Evolutionary conservation across 208 protist species (phyloP), one percentile per base, ranked within the genome.

Genomic region (Crithidia sp.): DNA sequence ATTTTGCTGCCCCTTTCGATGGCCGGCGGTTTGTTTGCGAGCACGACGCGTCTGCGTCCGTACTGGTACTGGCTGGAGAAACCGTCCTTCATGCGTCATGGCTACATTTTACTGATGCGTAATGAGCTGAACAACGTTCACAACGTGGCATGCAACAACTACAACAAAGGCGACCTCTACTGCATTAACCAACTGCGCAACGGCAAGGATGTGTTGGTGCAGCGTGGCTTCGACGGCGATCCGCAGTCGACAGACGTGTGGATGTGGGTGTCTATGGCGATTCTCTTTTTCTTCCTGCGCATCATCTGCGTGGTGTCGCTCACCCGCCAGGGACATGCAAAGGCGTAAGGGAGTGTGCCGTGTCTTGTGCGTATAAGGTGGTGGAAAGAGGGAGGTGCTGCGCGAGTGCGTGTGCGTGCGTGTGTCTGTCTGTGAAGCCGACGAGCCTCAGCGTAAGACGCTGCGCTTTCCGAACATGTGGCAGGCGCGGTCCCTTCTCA

Each of bases 21-120:
- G 44, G 88, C 76, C 5, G 86, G 86, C 57, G 90, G 90, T 50
- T 71, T 95, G 45, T 83, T 88, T 44, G 90, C 88, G 16, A 92
- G 68, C 66, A 90, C 84, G 17, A 61, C 74, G 40, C 83, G 86
- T 37, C 74, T 95, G 53, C 83, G 82, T 4, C 87, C 87, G 40
- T 92, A 95, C 79, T 95, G 88, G 85, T 90, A 91, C 73, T 92
- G 84, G 81, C 12, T 95, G 19, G 84, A 95, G 75, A 92, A 93
- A 67, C 81, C 70, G 13, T 91, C 86, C 36, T 89, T 90, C 75
- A 78, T 93, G 54, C 86, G 90, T 12, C 80, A 95, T 36, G 78
- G 76, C 10, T 92, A 80, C 67, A 91, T 93, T 44, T 47, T 93
- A 6, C 49, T 93, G 43, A 40, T 84, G 54, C 78, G 83, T 16